A percentile compares a stretch with the other conserved stretches of the same genome.
phyloP scores from a whole-genome alignment of 2,329 filamentous ascomycete species.

The Exserohilum turcica region DNA sequence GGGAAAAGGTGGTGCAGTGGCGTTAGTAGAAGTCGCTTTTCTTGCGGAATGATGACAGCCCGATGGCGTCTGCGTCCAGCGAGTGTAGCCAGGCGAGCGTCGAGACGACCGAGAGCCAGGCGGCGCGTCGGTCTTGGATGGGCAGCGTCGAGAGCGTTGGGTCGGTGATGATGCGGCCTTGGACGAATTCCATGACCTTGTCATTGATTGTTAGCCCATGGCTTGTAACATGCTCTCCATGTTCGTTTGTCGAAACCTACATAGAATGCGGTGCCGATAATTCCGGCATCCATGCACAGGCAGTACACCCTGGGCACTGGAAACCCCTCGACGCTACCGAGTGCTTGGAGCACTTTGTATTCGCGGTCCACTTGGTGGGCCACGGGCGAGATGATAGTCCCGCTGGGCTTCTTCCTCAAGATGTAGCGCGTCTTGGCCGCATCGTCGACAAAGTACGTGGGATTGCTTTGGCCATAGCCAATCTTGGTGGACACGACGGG shows the following conservation, averaged over 20 bases:
- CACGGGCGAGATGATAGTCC: slow-evolving; percentile 85
- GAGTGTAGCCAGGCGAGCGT: slow-evolving; percentile 85
- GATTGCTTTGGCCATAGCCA: slow-evolving; percentile 95
- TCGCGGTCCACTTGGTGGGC: slow-evolving; percentile 96
- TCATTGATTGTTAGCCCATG: not conserved
- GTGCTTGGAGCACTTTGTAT: slow-evolving; percentile 83
- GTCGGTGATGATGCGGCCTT: slow-evolving; percentile 91
- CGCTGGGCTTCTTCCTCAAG: slow-evolving; percentile 93
- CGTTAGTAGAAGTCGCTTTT: slow-evolving; percentile 78
- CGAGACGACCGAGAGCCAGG: slow-evolving; percentile 62
- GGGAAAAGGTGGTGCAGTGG: slow-evolving; percentile 80
- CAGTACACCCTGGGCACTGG: slow-evolving; percentile 83
- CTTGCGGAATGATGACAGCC: slow-evolving; percentile 74
- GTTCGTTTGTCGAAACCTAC: slow-evolving; percentile 17
- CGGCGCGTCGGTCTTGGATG: slow-evolving; percentile 62
- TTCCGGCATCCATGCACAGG: slow-evolving; percentile 77
- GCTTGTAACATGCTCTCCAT: not conserved
- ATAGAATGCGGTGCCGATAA: slow-evolving; percentile 92
- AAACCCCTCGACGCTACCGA: slow-evolving; percentile 73
- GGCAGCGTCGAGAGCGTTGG: slow-evolving; percentile 73
- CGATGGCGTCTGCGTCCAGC: slow-evolving; percentile 69
- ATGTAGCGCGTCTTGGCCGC: slow-evolving; percentile 71
- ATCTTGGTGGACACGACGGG: slow-evolving; percentile 65
- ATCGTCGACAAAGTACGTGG: slow-evolving; percentile 86
- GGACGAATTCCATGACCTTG: slow-evolving; percentile 87